Percentiles rank a stretch among this genome's conserved stretches.
phyloP scores from a whole-genome alignment of 139 green algal genomes.

The Coccomyxa sp. region DNA sequence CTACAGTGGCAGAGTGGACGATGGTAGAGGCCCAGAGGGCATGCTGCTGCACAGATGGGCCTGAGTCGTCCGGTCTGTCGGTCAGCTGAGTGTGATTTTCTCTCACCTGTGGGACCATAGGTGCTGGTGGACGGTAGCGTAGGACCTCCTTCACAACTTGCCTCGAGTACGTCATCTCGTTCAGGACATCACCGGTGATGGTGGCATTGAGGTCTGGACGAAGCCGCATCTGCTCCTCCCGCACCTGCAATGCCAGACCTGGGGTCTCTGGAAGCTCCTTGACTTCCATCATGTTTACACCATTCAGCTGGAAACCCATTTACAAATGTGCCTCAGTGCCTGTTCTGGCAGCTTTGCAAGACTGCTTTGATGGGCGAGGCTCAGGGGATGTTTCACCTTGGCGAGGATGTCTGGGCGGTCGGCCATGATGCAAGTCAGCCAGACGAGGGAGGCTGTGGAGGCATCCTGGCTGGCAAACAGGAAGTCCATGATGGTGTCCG shows the following conservation, averaged over 20 bases:
- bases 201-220: slow-evolving; percentile 43
- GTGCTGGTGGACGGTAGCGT: slow-evolving; percentile 67
- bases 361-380: background rate
- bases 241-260: slow-evolving; percentile 31
- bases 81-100: too few relatives aligned
- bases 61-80: too few relatives aligned
- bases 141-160: slow-evolving; percentile 81
- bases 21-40: too few relatives aligned
- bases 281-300: too few relatives aligned
- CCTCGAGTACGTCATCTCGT: slow-evolving; percentile 74
- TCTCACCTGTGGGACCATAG: slow-evolving; percentile 74
- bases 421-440: slow-evolving; percentile 76
- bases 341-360: background rate
- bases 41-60: too few relatives aligned
- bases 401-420: slow-evolving; percentile 75
- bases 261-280: too few relatives aligned
- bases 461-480: slow-evolving; percentile 87
- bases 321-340: too few relatives aligned
- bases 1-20: too few relatives aligned
- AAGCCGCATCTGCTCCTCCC: slow-evolving; percentile 57
- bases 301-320: too few relatives aligned
- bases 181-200: slow-evolving; percentile 63
- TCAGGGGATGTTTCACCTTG: slow-evolving; percentile 28
- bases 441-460: slow-evolving; percentile 74
- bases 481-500: slow-evolving; percentile 80